Evolutionary conservation across 805 yeast genomes (phyloP).

Genomic region (Tetrapisispora nanseiensis): DNA sequence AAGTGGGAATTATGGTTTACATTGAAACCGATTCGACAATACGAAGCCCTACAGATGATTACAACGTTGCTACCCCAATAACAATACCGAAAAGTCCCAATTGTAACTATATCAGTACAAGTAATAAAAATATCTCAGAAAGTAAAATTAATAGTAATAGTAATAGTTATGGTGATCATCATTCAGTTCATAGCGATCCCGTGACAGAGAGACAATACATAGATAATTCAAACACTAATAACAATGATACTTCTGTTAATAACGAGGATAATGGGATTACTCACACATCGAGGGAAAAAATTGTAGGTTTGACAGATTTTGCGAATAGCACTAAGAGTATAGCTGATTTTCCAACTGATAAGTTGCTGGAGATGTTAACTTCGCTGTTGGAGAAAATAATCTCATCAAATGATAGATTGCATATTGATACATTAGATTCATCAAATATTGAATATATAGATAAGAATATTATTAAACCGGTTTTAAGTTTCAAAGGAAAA

Average conservation of each 20-base stretch:
- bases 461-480: constrained; percentile 28
- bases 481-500: constrained; percentile 88
- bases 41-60: neutral
- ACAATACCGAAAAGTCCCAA: constrained; percentile 1
- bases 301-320: neutral
- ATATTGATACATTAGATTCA: constrained; percentile 4
- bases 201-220: too few relatives aligned
- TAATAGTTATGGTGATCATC: too few relatives aligned
- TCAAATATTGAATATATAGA: constrained; percentile 23
- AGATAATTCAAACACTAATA: neutral
- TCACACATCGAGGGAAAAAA: neutral
- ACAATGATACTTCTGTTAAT: neutral
- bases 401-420: constrained; percentile 79
- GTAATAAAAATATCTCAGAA: too few relatives aligned
- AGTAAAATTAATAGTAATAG: neutral
- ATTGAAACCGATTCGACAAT: neutral
- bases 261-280: neutral
- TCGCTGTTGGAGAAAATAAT: constrained; percentile 78
- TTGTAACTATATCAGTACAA: neutral
- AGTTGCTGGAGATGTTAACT: constrained; percentile 74
- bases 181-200: too few relatives aligned
- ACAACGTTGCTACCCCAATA: neutral
- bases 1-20: neutral
- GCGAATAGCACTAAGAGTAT: constrained; percentile 35
- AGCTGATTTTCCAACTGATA: constrained; percentile 73